Evolutionary conservation across 2,329 filamentous ascomycete genomes (phyloP), one percentile per base, ranked within the genome.

Genomic region (Ceratocystis papillata): DNA sequence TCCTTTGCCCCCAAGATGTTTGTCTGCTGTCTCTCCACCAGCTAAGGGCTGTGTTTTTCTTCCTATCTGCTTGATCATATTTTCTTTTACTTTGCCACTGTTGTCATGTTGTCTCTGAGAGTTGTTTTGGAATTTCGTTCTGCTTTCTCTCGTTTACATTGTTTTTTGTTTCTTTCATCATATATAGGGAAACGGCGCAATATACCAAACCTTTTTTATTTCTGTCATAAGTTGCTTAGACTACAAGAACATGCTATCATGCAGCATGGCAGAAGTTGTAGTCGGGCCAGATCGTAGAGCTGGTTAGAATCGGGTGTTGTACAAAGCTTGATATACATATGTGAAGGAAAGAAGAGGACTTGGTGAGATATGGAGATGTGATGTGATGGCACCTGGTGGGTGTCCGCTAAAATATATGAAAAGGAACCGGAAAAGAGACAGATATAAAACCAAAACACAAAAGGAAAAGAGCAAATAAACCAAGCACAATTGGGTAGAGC

Each of bases 171-270:
- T 44, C 28, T 57, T 25, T 53, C 53, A 57, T 65, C 33, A 59
- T 65, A 57, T 57, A 59, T 63, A 63, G 61, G 46, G 61, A 63
- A 63, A 48, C 46, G 61, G 61, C 61, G 61, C 61, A 63, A 63
- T 63, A 63, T 63, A 63, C 61, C 61, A 46, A 41, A 48, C 22
- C 44, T 45, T 62, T 62, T 46, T 45, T 37, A 28, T 63, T 45
- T 48, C 46, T 63, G 33, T 62, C 25, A 25, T 37, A 8, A 12
- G n/a, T 12, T 20, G n/a, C n/a, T 22, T n/a, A 53, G 48, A 20
- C 22, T 20, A n/a, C 48, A 20, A 55, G 7, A 25, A 25, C 12
- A 28, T 25, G 50, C 15, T 20, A 25, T 55, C 1, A 55, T 55
- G 15, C n/a, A 48, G 8, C 46, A n/a, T 50, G 3, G 48, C 3